Conservation (phyloP, 495 filamentous ascomycete species). For the Paragyromitra xinjiangensis region DNA sequence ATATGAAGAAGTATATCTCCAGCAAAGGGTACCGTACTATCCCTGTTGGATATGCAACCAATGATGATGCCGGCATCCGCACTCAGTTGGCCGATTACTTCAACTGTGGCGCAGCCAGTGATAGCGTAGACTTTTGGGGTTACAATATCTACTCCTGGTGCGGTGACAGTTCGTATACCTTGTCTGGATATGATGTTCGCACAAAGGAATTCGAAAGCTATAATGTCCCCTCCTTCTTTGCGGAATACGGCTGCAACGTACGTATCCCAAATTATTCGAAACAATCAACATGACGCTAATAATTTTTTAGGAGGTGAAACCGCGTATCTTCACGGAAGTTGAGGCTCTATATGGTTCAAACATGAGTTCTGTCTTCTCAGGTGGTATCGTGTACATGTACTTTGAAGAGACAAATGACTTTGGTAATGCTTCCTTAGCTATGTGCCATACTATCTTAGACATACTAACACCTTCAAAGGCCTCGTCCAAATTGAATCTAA, state of each 20-base stretch:
- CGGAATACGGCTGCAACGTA: conserved; percentile 95
- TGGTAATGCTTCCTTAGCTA: conserved; percentile 62
- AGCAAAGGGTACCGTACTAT: conserved; percentile 77
- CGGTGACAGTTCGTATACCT: conserved; percentile 74
- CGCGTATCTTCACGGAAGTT: conserved; percentile 88
- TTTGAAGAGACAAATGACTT: conserved; percentile 91
- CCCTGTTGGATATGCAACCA: conserved; percentile 94
- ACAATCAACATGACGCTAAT: conserved; percentile 21
- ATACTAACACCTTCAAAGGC: conserved; percentile 45
- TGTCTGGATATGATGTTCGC: conserved; percentile 80
- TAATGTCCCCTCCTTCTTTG: conserved; percentile 93
- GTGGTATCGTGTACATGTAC: conserved; percentile 98
- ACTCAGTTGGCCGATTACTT: conserved; percentile 84
- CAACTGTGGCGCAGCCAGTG: conserved; percentile 75
- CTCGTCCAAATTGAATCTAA: conserved; percentile 59
- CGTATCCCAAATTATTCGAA: neutral
- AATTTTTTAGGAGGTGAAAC: conserved; percentile 63
- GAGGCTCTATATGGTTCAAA: conserved; percentile 76
- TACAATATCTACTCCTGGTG: conserved; percentile 99
- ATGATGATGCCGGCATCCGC: conserved; percentile 85
- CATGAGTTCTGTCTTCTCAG: conserved; percentile 88
- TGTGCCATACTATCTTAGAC: neutral
- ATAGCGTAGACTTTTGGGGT: conserved; percentile 92
- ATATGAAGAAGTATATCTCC: conserved; percentile 92
- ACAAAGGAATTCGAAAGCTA: conserved; percentile 85